Percentiles rank a stretch among this genome's conserved stretches.
Conservation (phyloP, 2,329 filamentous ascomycete species). For the Zymoseptoria tritici region DNA sequence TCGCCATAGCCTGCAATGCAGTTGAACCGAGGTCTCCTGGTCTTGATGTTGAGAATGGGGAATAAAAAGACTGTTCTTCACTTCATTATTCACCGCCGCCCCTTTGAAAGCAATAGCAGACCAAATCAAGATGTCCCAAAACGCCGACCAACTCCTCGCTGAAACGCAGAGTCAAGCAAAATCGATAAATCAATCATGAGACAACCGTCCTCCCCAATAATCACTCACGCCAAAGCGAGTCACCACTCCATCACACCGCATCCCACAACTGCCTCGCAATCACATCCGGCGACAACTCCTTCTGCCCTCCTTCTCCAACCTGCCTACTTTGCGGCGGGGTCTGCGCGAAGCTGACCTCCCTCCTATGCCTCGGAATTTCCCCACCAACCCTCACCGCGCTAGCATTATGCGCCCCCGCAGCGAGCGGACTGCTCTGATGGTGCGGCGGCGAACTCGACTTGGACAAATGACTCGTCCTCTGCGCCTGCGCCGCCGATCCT, state of each 20-base stretch:
- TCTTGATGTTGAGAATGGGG: neutral
- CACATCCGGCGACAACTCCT: slow-evolving; percentile 13
- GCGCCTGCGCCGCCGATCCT: neutral
- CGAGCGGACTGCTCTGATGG: slow-evolving; percentile 6
- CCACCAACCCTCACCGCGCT: neutral
- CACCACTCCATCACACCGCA: neutral
- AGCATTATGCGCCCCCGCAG: neutral
- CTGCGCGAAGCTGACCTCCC: slow-evolving; percentile 24
- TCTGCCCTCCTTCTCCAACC: slow-evolving; percentile 7
- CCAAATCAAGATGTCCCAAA: neutral
- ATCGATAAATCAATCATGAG: too few species aligned
- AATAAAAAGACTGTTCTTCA: neutral
- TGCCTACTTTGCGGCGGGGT: slow-evolving; percentile 15
- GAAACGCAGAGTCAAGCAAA: neutral
- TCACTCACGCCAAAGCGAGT: neutral
- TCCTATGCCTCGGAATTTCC: slow-evolving; percentile 5
- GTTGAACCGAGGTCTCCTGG: too few species aligned
- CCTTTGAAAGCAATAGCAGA: neutral
- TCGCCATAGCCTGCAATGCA: too few species aligned
- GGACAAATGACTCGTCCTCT: slow-evolving; percentile 10
- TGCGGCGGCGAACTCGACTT: slow-evolving; percentile 16
- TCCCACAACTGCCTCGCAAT: slow-evolving; percentile 23
- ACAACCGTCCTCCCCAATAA: too few species aligned
- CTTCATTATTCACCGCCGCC: neutral
- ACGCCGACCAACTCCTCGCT: slow-evolving; percentile 2